Percentiles rank a stretch among this genome's conserved stretches.
Evolutionary conservation across 495 filamentous ascomycete species (phyloP).

Genomic region (Delitschia confertaspora): DNA sequence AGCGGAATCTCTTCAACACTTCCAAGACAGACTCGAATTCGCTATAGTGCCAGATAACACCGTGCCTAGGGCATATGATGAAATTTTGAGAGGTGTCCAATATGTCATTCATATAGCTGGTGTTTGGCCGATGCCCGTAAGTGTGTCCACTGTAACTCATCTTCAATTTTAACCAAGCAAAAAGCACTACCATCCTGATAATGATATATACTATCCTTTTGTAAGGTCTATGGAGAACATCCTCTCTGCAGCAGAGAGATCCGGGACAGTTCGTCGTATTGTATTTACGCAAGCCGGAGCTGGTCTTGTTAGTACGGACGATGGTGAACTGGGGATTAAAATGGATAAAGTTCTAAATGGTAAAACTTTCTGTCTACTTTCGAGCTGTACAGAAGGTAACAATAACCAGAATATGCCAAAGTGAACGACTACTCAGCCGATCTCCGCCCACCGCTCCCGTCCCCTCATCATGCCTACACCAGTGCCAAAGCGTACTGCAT

Average conservation of each 20-base stretch:
- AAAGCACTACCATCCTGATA: constrained; percentile 19
- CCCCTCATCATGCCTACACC: constrained; percentile 18
- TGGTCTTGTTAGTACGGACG: constrained; percentile 14
- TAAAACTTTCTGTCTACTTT: not conserved
- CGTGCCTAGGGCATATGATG: constrained; percentile 10
- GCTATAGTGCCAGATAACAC: constrained; percentile 18
- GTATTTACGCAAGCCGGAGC: constrained; percentile 22
- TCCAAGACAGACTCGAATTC: constrained; percentile 10
- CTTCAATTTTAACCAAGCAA: too few species aligned
- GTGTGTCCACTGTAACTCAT: not conserved
- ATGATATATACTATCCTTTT: constrained; percentile 17
- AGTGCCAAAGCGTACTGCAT: constrained; percentile 22
- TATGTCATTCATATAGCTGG: constrained; percentile 19
- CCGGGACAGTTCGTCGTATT: constrained; percentile 12
- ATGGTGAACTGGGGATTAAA: constrained; percentile 12
- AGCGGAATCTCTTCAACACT: constrained; percentile 10
- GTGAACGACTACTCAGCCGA: not conserved
- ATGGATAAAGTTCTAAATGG: constrained; percentile 18
- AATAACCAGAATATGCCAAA: constrained; percentile 4
- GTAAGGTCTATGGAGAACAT: constrained; percentile 22
- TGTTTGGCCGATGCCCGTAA: constrained; percentile 18
- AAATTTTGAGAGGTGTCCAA: not conserved
- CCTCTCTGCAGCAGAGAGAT: constrained; percentile 12
- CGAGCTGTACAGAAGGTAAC: not conserved
- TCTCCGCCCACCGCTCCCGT: constrained; percentile 16